phyloP scores from a whole-genome alignment of 495 filamentous ascomycete genomes.

The Penicillium maclennaniae region DNA sequence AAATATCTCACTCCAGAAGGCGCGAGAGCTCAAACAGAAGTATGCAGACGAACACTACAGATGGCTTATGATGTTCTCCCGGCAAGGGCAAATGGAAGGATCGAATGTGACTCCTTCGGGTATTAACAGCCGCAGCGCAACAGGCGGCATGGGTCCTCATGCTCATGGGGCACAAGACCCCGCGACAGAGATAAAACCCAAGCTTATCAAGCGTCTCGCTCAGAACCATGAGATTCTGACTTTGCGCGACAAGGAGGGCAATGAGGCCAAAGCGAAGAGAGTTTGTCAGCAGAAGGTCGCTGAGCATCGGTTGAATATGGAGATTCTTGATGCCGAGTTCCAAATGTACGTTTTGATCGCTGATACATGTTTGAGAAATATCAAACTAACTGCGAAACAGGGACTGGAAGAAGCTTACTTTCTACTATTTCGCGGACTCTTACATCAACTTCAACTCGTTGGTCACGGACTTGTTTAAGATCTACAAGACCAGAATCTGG shows the following conservation, averaged over 20 bases:
- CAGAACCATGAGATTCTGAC: slow-evolving; percentile 84
- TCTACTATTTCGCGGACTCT: slow-evolving; percentile 96
- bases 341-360: slow-evolving; percentile 70
- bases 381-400: slow-evolving; percentile 40
- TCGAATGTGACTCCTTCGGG: slow-evolving; percentile 51
- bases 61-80: slow-evolving; percentile 97
- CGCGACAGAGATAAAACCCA: slow-evolving; percentile 81
- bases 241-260: slow-evolving; percentile 91
- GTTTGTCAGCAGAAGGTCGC: slow-evolving; percentile 93
- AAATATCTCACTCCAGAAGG: slow-evolving; percentile 76
- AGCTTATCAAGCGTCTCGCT: slow-evolving; percentile 91
- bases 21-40: slow-evolving; percentile 82
- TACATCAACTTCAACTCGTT: slow-evolving; percentile 99
- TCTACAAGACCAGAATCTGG: slow-evolving; percentile 98
- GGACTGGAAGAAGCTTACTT: slow-evolving; percentile 98
- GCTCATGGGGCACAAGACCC: slow-evolving; percentile 72
- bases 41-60: slow-evolving; percentile 91
- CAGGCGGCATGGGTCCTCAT: slow-evolving; percentile 70
- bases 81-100: slow-evolving; percentile 59
- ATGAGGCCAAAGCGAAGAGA: slow-evolving; percentile 95
- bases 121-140: slow-evolving; percentile 55
- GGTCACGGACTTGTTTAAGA: slow-evolving; percentile 96
- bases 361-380: background rate
- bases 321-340: slow-evolving; percentile 98
- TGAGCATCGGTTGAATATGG: slow-evolving; percentile 94